Evolutionary conservation across 139 green algal genomes (phyloP), one percentile per base, ranked within the genome.

Genomic region (Tetraselmis chui): DNA sequence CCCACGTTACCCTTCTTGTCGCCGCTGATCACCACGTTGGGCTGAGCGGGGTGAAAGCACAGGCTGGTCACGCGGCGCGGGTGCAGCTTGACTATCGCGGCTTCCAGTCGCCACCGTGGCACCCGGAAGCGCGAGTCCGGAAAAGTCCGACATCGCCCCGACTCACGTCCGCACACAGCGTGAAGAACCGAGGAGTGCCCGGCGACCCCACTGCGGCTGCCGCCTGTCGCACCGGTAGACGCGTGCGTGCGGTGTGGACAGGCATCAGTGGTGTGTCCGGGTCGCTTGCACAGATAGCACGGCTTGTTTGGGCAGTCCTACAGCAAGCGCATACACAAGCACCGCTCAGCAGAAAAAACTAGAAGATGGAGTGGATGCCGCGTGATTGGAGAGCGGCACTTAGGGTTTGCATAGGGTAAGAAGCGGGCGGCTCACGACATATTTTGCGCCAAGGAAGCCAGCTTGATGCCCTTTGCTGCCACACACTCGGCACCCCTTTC

Each of bases 271-370:
- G 90, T 96, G 88, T 98, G 94, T 1, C 94, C 94, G 0, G 85
- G 79, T 58, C 88, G 83, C 80, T 96, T 96, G 89, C 94, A 97
- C 30, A 97, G 87, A 81, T 94, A 97, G 86, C 94, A 98, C 26
- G 93, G 94, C 81, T 93, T 94, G 85, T 97, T 96, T 79, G 91
- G 90, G 82, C 95, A 98, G 86, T 98, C 95, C 0, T 74, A 29
- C 76, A 18, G 45, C 45, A 18, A 67, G 45, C 5, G 45, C 45
- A 25, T 18, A 67, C 11, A 18, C 45, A 67, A 18, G 45, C n/a
- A n/a, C n/a, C 45, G 11, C 45, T 67, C 45, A 5, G 11, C 45
- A 67, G 5, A 67, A 25, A 67, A 67, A 67, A 18, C 5, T 18
- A 67, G 45, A 5, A 5, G 18, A 5, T 67, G 45, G 5, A 67